Conservation (phyloP, 495 filamentous ascomycete species). For the Xylaria curta region DNA sequence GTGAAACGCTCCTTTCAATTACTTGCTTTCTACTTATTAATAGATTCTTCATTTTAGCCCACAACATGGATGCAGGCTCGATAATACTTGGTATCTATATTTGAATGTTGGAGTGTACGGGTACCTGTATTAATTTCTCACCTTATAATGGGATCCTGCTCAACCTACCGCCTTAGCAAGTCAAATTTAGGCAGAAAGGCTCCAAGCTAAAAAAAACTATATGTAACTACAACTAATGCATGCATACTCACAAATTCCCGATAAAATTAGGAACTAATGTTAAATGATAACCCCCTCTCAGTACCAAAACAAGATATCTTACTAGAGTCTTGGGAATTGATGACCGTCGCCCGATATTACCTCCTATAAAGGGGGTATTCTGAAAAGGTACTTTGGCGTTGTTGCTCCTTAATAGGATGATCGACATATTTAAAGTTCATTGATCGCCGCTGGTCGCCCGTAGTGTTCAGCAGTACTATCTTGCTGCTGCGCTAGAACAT, state of each 20-base stretch:
- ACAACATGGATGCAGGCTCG: too few relatives aligned
- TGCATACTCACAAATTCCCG: neutral
- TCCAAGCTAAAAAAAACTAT: neutral
- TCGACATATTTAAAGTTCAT: conserved; percentile 29
- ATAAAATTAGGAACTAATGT: neutral
- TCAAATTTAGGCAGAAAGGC: too few relatives aligned
- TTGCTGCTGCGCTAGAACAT: conserved; percentile 29
- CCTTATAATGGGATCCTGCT: too few relatives aligned
- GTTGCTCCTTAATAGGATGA: neutral
- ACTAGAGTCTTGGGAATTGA: neutral
- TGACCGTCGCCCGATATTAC: neutral
- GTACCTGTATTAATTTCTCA: too few relatives aligned
- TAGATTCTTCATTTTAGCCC: too few relatives aligned
- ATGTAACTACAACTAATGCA: neutral
- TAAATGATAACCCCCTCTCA: neutral
- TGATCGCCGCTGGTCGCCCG: neutral
- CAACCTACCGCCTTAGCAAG: too few relatives aligned
- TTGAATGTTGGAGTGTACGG: too few relatives aligned
- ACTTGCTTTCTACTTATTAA: too few relatives aligned
- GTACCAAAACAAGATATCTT: neutral
- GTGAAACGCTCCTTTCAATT: too few relatives aligned
- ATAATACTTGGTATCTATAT: too few relatives aligned
- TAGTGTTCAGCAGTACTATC: conserved; percentile 4
- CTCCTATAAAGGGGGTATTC: neutral
- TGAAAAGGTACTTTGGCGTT: neutral